Evolutionary conservation across 257 asterid genomes (phyloP), one percentile per base, ranked within the genome.

Genomic region (Lithospermum erythrorhizon): DNA sequence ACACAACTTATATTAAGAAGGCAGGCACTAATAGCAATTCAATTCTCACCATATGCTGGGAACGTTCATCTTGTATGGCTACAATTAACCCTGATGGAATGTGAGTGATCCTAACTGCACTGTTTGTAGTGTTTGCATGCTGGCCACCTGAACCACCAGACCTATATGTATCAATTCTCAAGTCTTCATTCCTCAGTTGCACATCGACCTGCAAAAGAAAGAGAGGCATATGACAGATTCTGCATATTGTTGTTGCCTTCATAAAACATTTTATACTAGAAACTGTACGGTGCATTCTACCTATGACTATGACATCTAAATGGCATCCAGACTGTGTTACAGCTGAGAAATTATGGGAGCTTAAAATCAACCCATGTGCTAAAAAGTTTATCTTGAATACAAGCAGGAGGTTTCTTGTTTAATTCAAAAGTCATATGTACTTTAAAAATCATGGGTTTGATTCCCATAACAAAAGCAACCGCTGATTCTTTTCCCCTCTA

Each of bases 141-240:
- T 88, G 98, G 64, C 98, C 98, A 49, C 98, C 96, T 19, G 93
- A 82, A 68, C 98, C 96, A 65, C 98, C 98, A 27, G 96, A 82
- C 68, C 95, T 84, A 70, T 83, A 91, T 6, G 98, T 91, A 67
- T 91, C 96, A 35, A 91, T 84, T 80, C 61, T 88, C 78, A 91
- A 76, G 70, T 88, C 97, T 65, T 91, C 98, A 65, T 80, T 86
- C 77, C 69, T 86, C 63, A 91, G 63, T 52, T 77, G 84, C 62
- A 86, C 84, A 75, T 91, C 98, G 47, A 88, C 95, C 98, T 88
- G 89, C 70, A 60, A 52, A 79, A 71, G 61, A 55, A 54, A 60
- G 8, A 63, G 61, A 68, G 49, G 49, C 16, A 41, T 41, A 41
- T 3, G 49, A 41, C 49, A 11, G 18, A 11, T 41, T 41, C 18